These are phyloP conservation scores for Mycena olivaceomarginata DNA, from an alignment of 768 basidiomycete genomes.

Conservation along the genomic window DNA sequence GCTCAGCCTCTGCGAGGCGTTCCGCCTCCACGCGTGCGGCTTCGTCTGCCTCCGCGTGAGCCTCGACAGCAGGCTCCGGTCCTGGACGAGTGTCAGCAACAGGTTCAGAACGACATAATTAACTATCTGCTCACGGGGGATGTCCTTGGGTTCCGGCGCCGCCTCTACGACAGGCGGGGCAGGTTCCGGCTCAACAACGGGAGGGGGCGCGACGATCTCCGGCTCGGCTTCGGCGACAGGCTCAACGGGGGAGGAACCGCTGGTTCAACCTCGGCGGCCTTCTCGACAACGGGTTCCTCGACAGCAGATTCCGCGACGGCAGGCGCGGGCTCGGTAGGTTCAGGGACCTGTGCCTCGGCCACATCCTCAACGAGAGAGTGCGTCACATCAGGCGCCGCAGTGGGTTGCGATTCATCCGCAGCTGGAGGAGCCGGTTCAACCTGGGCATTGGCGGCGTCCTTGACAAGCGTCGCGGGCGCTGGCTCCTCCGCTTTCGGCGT, in stretches of 20 bases:
- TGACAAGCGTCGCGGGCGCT: slow-evolving; percentile 18
- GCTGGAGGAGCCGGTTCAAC: slow-evolving; percentile 5
- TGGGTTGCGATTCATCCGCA: slow-evolving; percentile 1
- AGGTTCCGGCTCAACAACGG: not conserved
- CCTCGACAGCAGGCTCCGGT: not conserved
- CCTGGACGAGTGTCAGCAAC: not conserved
- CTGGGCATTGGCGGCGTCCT: slow-evolving; percentile 30
- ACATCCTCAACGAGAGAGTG: slow-evolving; percentile 29
- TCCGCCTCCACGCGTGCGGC: slow-evolving; percentile 11
- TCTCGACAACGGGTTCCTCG: not conserved
- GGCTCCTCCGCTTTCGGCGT: slow-evolving; percentile 30
- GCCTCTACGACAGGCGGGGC: not conserved
- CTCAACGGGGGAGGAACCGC: not conserved
- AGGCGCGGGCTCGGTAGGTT: slow-evolving; percentile 22
- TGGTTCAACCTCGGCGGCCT: no score
- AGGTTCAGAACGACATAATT: not conserved
- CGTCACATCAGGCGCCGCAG: slow-evolving; percentile 12
- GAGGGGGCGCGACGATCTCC: not conserved
- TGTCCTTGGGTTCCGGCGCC: not conserved
- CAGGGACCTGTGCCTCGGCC: slow-evolving; percentile 21
- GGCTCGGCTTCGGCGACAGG: not conserved
- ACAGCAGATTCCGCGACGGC: slow-evolving; percentile 6
- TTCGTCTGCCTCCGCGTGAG: not conserved
- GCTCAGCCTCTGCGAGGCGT: slow-evolving; percentile 3
- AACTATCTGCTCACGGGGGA: not conserved